These are phyloP conservation scores for Aspergillus eucalypticola DNA, from an alignment of 2,329 filamentous ascomycete genomes.

Conservation along the genomic window DNA sequence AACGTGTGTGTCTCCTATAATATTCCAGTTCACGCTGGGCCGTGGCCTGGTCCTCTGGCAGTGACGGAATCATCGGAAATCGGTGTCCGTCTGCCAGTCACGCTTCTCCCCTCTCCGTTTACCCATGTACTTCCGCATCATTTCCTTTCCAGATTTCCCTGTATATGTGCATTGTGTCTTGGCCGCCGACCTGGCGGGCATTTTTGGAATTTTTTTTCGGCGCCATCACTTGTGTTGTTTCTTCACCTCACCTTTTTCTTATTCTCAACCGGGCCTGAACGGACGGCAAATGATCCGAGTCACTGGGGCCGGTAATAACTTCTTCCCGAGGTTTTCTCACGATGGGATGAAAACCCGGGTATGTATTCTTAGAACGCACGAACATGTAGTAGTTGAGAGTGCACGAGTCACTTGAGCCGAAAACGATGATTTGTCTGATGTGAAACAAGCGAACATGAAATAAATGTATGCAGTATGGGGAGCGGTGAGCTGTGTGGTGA, in stretches of 20 bases:
- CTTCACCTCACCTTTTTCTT: slow-evolving; percentile 13
- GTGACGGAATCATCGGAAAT: slow-evolving; percentile 14
- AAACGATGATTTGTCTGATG: background rate
- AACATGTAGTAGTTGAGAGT: background rate
- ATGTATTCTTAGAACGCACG: slow-evolving; percentile 19
- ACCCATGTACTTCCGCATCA: slow-evolving; percentile 18
- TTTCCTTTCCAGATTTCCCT: slow-evolving; percentile 17
- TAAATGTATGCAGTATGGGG: too few species aligned
- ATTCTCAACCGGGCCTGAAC: slow-evolving; percentile 7
- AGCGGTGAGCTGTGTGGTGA: background rate
- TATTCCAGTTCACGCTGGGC: slow-evolving; percentile 25
- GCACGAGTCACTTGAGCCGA: background rate
- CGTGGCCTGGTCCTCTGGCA: slow-evolving; percentile 23
- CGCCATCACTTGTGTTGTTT: slow-evolving; percentile 26
- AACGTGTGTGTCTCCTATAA: slow-evolving; percentile 16
- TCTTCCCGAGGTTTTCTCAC: slow-evolving; percentile 5
- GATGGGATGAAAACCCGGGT: slow-evolving; percentile 4
- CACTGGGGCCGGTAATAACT: slow-evolving; percentile 9
- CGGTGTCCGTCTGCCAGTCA: slow-evolving; percentile 4
- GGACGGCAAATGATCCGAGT: slow-evolving; percentile 4
- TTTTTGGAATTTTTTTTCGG: slow-evolving; percentile 36
- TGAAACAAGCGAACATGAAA: background rate
- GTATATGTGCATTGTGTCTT: slow-evolving; percentile 40
- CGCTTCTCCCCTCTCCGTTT: slow-evolving; percentile 28
- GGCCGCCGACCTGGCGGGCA: slow-evolving; percentile 27